Conservation (phyloP, 129 eudicot species). For the Oenanthe sinensis region DNA sequence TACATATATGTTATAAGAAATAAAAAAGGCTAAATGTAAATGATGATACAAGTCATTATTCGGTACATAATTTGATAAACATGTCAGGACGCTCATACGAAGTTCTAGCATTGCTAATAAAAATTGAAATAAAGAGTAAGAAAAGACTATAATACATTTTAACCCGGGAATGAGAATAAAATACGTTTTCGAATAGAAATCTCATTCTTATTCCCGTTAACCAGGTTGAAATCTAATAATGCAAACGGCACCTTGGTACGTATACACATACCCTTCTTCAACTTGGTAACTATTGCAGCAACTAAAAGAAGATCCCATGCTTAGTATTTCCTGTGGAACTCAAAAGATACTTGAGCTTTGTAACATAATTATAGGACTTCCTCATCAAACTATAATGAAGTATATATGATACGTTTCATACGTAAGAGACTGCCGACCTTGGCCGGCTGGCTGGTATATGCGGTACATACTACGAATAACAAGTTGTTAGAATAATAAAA, state of each 20-base stretch:
- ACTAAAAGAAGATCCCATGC: slow-evolving; percentile 4
- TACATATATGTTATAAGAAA: not conserved
- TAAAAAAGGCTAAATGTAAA: not conserved
- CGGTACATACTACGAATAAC: not conserved
- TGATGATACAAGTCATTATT: not conserved
- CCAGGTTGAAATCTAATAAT: too few species aligned
- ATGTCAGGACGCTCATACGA: too few species aligned
- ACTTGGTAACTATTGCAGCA: not conserved
- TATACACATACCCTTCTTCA: not conserved
- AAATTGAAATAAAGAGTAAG: too few species aligned
- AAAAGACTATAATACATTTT: too few species aligned
- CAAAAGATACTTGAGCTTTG: not conserved
- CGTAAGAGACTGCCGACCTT: not conserved
- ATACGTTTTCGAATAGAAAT: too few species aligned
- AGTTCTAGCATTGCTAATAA: too few species aligned
- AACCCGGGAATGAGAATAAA: not conserved
- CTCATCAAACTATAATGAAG: not conserved
- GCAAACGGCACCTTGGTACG: too few species aligned
- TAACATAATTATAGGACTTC: not conserved
- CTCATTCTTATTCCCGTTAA: too few species aligned
- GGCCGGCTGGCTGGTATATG: slow-evolving; percentile 2
- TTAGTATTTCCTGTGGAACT: not conserved
- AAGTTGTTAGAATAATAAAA: not conserved
- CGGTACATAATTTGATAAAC: not conserved
- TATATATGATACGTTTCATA: not conserved